Evolutionary conservation across 495 filamentous ascomycete genomes (phyloP), one percentile per base, ranked within the genome.

Genomic region (Melanomma pulvis-pyrius): DNA sequence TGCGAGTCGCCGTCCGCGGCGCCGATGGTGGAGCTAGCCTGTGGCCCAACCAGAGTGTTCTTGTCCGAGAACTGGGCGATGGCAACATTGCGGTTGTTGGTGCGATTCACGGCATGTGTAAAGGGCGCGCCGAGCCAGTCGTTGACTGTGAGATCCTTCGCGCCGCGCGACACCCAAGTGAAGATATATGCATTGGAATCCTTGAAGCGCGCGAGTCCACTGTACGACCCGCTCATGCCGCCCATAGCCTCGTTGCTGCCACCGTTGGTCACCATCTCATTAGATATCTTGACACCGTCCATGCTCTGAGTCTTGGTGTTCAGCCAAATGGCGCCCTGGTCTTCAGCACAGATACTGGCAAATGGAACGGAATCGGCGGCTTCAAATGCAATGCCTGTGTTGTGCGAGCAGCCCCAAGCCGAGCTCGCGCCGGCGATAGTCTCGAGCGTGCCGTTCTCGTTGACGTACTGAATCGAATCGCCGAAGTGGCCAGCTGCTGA

Each of bases 331-430:
- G 76, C 78, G 46, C 83, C 83, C 61, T 84, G 82, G 72, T 83
- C 83, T 61, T 83, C 83, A 8, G 82, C 79, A 51, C 81, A 84
- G 59, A 84, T 78, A 68, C 80, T 81, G 36, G 81, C 81, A 59
- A 79, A 82, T 0, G 82, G 83, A 19, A 81, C 69, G 1, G 74
- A 76, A 47, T 81, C 79, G 11, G 82, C 81, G 30, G 78, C 80
- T 62, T 84, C 83, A 56, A 85, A 79, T 1, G 82, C 82, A 55
- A 86, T 86, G 44, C 83, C 83, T 0, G 83, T 85, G 69, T 86
- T 86, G 74, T 86, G 82, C 59, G 78, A 82, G 72, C 82, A 86
- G n/a, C 82, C 82, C 79, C 81, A 84, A 70, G 80, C 82, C 8
- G 77, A 75, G 4, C 39, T 48, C 1, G 82, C 81, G 2, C 79